Conservation (phyloP, 345 rosid genomes). For the Gynandropsis gynandra region DNA sequence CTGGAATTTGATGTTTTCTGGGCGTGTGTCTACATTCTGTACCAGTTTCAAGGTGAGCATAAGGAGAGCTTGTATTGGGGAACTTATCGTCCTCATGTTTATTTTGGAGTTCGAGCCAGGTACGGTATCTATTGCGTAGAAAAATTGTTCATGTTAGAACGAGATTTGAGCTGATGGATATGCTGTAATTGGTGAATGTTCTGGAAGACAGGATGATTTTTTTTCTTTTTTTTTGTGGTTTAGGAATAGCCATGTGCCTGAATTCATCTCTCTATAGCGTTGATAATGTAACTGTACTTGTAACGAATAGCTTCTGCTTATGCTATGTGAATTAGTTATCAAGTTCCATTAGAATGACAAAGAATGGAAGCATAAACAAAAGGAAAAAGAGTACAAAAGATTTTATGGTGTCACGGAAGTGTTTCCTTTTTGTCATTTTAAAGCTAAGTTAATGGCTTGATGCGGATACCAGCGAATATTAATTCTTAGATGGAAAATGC, state of each 20-base stretch:
- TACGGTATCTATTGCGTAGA: slow-evolving; percentile 7
- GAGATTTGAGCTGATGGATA: no score
- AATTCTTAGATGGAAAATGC: slow-evolving; percentile 22
- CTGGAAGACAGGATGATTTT: no score
- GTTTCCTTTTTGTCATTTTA: neutral
- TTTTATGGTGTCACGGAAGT: no score
- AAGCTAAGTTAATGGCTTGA: neutral
- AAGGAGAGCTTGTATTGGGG: slow-evolving; percentile 87
- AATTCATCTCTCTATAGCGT: neutral
- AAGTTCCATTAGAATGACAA: no score
- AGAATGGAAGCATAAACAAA: no score
- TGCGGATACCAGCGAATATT: slow-evolving; percentile 2
- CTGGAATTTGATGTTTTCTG: slow-evolving; percentile 9
- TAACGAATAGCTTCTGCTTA: neutral
- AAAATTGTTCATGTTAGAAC: no score
- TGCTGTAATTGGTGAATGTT: no score
- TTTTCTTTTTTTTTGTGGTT: no score
- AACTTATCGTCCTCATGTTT: slow-evolving; percentile 78
- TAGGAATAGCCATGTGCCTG: no score
- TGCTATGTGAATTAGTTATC: no score
- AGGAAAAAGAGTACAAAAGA: no score
- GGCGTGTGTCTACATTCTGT: neutral
- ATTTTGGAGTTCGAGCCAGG: slow-evolving; percentile 88
- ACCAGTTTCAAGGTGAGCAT: slow-evolving; percentile 81
- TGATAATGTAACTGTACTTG: neutral